Evolutionary conservation across 805 yeast genomes (phyloP).

Genomic region (Schwanniomyces pseudopolymorphus): DNA sequence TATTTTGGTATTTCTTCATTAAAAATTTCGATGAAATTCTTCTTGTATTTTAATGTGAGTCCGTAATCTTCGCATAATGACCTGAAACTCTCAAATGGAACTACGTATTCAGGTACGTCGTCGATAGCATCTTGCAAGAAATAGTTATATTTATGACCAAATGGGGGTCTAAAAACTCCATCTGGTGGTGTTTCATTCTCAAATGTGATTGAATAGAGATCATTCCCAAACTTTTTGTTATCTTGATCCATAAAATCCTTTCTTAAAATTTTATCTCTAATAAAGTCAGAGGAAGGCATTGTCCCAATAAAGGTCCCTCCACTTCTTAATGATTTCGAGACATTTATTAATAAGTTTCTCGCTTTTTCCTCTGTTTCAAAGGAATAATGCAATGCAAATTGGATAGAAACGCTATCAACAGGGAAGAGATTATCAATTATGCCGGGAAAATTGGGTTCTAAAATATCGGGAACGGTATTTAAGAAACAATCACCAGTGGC

Average conservation of each 20-base stretch:
- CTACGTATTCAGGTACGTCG: conserved; percentile 94
- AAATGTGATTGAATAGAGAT: conserved; percentile 77
- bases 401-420: conserved; percentile 85
- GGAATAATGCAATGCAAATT: conserved; percentile 93
- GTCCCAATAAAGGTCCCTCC: conserved; percentile 95
- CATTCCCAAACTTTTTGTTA: conserved; percentile 75
- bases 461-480: conserved; percentile 61
- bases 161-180: conserved; percentile 72
- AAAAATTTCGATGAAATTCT: conserved; percentile 80
- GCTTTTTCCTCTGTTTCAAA: conserved; percentile 84
- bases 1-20: conserved; percentile 73
- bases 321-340: conserved; percentile 67
- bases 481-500: conserved; percentile 93
- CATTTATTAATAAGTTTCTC: conserved; percentile 67
- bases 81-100: conserved; percentile 87
- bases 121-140: conserved; percentile 91
- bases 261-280: conserved; percentile 59
- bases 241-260: conserved; percentile 47
- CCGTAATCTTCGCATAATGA: conserved; percentile 83
- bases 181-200: conserved; percentile 75
- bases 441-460: conserved; percentile 61
- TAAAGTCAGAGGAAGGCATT: conserved; percentile 86
- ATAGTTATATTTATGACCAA: conserved; percentile 81
- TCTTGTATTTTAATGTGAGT: conserved; percentile 65
- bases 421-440: conserved; percentile 65